A percentile compares a stretch with the other conserved stretches of the same genome.
Conservation (phyloP, 1,139 yeast species). For the Yarrowia galli region DNA sequence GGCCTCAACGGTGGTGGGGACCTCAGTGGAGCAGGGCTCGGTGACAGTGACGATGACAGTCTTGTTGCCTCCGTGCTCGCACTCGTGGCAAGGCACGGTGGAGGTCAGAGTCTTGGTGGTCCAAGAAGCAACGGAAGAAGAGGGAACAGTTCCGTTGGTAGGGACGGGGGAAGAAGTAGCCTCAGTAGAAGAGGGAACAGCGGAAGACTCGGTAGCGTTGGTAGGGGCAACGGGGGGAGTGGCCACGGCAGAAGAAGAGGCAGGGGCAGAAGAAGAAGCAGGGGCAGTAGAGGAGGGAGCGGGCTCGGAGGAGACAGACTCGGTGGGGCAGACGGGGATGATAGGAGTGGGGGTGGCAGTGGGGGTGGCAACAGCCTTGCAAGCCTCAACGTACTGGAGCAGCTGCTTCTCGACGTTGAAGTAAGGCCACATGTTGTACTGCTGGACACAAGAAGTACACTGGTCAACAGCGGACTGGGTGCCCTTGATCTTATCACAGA, state of each 20-base stretch:
- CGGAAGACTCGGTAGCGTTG: constrained; percentile 23
- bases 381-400: constrained; percentile 36
- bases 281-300: constrained; percentile 26
- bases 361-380: constrained; percentile 37
- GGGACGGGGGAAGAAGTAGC: constrained; percentile 19
- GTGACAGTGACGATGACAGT: constrained; percentile 32
- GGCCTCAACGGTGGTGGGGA: constrained; percentile 40
- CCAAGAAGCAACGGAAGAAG: constrained; percentile 39
- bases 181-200: constrained; percentile 27
- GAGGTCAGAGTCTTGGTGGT: constrained; percentile 37
- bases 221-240: constrained; percentile 13
- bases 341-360: constrained; percentile 33
- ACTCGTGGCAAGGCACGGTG: constrained; percentile 36
- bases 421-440: constrained; percentile 36
- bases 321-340: constrained; percentile 32
- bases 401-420: constrained; percentile 34
- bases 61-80: constrained; percentile 31
- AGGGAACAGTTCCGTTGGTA: constrained; percentile 35
- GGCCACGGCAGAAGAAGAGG: constrained; percentile 9
- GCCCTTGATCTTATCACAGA: constrained; percentile 20
- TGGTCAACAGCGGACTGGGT: constrained; percentile 34
- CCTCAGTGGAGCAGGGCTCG: constrained; percentile 34
- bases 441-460: constrained; percentile 34
- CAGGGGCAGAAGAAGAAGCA: neutral
- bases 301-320: constrained; percentile 13